These are phyloP conservation scores for Coccomyxa sp. DNA, from an alignment of 139 green algal genomes.

Conservation along the genomic window DNA sequence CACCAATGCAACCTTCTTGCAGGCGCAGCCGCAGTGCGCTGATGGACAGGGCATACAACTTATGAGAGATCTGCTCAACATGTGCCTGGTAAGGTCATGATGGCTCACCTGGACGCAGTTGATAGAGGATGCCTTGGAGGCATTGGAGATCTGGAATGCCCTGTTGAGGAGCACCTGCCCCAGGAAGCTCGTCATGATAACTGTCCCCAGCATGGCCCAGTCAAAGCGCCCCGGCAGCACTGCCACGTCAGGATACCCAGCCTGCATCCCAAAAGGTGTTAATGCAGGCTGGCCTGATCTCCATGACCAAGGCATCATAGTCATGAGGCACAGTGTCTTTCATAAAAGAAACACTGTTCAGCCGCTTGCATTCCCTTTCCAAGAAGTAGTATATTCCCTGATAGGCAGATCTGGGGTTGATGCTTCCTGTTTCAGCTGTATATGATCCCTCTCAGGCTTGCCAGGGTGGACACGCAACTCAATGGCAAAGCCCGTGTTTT, in stretches of 20 bases:
- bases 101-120: slow-evolving; percentile 35
- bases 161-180: slow-evolving; percentile 51
- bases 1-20: not conserved
- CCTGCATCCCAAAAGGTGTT: slow-evolving; percentile 6
- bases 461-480: too few species aligned
- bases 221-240: slow-evolving; percentile 15
- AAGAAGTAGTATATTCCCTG: not conserved
- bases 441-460: too few species aligned
- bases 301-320: not conserved
- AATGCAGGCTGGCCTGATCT: not conserved
- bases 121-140: slow-evolving; percentile 32
- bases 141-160: slow-evolving; percentile 51
- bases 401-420: too few species aligned
- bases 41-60: not conserved
- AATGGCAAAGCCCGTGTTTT: too few species aligned
- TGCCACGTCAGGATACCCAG: slow-evolving; percentile 14
- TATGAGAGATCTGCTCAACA: not conserved
- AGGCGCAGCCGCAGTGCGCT: not conserved
- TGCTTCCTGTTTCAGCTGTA: too few species aligned
- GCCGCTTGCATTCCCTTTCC: not conserved
- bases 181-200: slow-evolving; percentile 27
- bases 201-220: slow-evolving; percentile 16
- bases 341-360: too few species aligned
- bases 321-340: too few species aligned
- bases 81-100: not conserved